These are phyloP conservation scores for Fonsecaea pugnacius DNA, from an alignment of 2,329 filamentous ascomycete species.

Conservation along the genomic window DNA sequence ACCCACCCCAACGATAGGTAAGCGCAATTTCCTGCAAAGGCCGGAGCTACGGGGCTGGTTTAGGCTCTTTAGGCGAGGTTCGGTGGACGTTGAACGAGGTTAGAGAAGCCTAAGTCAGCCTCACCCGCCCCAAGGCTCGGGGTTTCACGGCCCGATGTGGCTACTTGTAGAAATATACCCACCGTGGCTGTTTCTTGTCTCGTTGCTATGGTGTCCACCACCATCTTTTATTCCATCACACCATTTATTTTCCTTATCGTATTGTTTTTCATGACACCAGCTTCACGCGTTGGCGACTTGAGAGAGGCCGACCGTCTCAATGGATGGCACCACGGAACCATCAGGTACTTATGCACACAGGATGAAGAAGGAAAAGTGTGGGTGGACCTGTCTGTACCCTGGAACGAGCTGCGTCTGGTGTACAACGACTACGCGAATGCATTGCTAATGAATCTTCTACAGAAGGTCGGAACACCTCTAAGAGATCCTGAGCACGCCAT, in stretches of 20 bases:
- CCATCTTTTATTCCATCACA: constrained; percentile 6
- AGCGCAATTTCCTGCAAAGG: constrained; percentile 13
- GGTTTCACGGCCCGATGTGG: constrained; percentile 3
- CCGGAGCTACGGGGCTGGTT: constrained; percentile 5
- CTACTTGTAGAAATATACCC: neutral
- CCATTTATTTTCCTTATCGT: constrained; percentile 7
- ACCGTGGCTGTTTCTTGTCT: neutral
- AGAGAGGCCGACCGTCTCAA: neutral
- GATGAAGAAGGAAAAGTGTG: neutral
- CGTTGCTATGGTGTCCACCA: constrained; percentile 15
- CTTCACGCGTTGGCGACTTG: neutral
- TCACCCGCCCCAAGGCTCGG: neutral
- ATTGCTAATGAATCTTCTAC: neutral
- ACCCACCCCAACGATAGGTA: neutral
- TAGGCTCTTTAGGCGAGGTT: constrained; percentile 2
- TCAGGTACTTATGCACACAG: neutral
- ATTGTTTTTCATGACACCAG: neutral
- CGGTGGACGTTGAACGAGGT: neutral
- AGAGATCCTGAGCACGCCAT: neutral
- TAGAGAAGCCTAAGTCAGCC: neutral
- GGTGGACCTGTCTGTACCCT: neutral
- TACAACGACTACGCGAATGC: neutral
- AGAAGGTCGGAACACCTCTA: neutral
- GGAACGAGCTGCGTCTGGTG: neutral
- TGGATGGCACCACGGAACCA: neutral